Percentiles rank a stretch among this genome's conserved stretches.
These are phyloP conservation scores for Paraconiothyrium brasiliense DNA, from an alignment of 2,329 filamentous ascomycete species.

Conservation along the genomic window DNA sequence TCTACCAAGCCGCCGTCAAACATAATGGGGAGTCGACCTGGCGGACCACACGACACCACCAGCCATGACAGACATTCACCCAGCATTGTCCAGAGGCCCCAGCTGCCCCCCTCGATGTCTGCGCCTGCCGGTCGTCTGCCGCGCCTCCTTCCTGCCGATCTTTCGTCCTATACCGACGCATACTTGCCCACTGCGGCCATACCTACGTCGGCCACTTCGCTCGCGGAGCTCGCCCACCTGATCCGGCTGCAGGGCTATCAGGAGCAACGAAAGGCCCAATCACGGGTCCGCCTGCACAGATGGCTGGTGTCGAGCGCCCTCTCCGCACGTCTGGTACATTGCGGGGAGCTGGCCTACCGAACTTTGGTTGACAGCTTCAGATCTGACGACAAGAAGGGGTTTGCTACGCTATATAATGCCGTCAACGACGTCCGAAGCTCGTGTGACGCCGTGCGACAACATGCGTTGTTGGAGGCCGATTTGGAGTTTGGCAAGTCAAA, in stretches of 20 bases:
- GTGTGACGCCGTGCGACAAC: conserved; percentile 76
- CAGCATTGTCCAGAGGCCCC: conserved; percentile 35
- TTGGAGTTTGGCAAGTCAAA: conserved; percentile 64
- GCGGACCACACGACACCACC: conserved; percentile 36
- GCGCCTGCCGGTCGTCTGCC: conserved; percentile 57
- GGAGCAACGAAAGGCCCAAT: conserved; percentile 79
- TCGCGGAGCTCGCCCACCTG: conserved; percentile 81
- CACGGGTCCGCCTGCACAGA: conserved; percentile 76
- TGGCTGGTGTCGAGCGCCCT: conserved; percentile 79
- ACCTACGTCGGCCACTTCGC: conserved; percentile 69
- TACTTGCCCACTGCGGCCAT: conserved; percentile 65
- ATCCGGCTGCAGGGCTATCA: conserved; percentile 82
- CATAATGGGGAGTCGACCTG: conserved; percentile 51
- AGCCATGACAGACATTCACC: conserved; percentile 29
- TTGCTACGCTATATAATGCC: conserved; percentile 78
- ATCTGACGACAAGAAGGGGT: conserved; percentile 79
- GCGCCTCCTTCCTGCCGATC: conserved; percentile 70
- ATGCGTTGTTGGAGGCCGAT: conserved; percentile 76
- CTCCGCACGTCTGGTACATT: conserved; percentile 77
- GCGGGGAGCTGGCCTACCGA: conserved; percentile 77
- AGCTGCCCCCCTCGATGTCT: conserved; percentile 55
- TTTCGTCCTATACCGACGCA: conserved; percentile 72
- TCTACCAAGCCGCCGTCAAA: conserved; percentile 33
- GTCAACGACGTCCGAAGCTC: conserved; percentile 82
- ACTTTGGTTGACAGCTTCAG: conserved; percentile 82